These are phyloP conservation scores for Amyloporia xantha DNA, from an alignment of 768 basidiomycete genomes.

Conservation along the genomic window DNA sequence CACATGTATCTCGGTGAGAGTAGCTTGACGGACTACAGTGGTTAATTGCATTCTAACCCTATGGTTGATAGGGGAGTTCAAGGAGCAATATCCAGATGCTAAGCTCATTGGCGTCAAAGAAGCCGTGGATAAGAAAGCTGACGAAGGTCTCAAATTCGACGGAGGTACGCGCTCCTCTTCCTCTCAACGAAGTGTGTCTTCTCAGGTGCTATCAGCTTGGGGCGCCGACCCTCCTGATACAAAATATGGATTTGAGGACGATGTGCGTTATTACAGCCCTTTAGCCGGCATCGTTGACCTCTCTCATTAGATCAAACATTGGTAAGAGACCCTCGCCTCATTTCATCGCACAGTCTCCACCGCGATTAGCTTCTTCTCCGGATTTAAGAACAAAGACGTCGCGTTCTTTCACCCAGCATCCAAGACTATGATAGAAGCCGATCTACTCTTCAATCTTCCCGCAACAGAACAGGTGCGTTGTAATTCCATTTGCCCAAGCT, in stretches of 20 bases:
- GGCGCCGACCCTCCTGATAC: constrained; percentile 36
- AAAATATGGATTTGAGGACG: constrained; percentile 73
- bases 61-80: constrained; percentile 43
- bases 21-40: neutral
- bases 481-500: neutral
- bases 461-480: constrained; percentile 58
- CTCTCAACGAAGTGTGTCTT: too few species aligned
- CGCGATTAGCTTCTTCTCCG: constrained; percentile 58
- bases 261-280: too few species aligned
- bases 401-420: constrained; percentile 72
- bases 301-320: constrained; percentile 23
- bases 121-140: constrained; percentile 43
- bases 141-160: constrained; percentile 49
- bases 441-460: constrained; percentile 80
- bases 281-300: neutral
- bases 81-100: constrained; percentile 62
- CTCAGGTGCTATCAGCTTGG: constrained; percentile 24
- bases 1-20: constrained; percentile 49
- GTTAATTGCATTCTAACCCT: constrained; percentile 2
- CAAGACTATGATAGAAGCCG: constrained; percentile 72
- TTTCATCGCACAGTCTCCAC: neutral
- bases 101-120: constrained; percentile 65
- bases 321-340: constrained; percentile 14
- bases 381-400: constrained; percentile 71
- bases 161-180: constrained; percentile 58